phyloP scores from a whole-genome alignment of 2,329 filamentous ascomycete species.

The Lecanicillium sp. region DNA sequence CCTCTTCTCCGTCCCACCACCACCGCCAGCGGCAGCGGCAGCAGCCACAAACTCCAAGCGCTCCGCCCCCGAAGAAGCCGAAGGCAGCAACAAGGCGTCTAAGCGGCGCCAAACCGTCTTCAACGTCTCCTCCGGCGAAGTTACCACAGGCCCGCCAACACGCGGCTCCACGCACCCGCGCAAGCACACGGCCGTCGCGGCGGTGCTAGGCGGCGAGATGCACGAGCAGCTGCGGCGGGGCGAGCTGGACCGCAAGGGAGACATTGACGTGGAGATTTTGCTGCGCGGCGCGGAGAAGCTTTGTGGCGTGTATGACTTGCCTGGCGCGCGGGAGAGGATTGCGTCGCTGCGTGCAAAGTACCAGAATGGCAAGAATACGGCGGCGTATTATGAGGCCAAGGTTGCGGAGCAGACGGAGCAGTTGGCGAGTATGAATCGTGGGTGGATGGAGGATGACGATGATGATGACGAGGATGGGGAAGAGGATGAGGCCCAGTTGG shows the following conservation, averaged over 20 bases:
- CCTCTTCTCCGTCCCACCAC: constrained; percentile 82
- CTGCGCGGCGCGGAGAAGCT: constrained; percentile 84
- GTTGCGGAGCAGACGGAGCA: constrained; percentile 70
- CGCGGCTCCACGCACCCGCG: constrained; percentile 43
- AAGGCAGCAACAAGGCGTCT: constrained; percentile 13
- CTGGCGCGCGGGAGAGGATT: constrained; percentile 72
- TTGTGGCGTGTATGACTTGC: constrained; percentile 76
- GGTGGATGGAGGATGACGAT: constrained; percentile 46
- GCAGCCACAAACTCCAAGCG: constrained; percentile 23
- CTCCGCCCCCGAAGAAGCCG: constrained; percentile 29
- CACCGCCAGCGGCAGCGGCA: too few species aligned
- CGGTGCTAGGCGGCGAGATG: constrained; percentile 79
- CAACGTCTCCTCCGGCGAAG: constrained; percentile 54
- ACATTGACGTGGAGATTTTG: constrained; percentile 79
- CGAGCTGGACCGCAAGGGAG: constrained; percentile 46
- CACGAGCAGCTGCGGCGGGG: constrained; percentile 66
- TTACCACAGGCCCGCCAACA: constrained; percentile 47
- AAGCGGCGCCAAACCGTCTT: constrained; percentile 55
- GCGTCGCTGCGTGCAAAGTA: constrained; percentile 62
- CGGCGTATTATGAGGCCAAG: constrained; percentile 71
- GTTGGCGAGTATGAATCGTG: constrained; percentile 64
- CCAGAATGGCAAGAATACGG: constrained; percentile 61
- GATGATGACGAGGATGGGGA: constrained; percentile 44
- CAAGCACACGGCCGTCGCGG: constrained; percentile 77
- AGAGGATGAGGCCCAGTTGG: constrained; percentile 36